A percentile compares a stretch with the other conserved stretches of the same genome.
Evolutionary conservation across 2,329 filamentous ascomycete genomes (phyloP).

Genomic region (Tolypocladium ophioglossoides): DNA sequence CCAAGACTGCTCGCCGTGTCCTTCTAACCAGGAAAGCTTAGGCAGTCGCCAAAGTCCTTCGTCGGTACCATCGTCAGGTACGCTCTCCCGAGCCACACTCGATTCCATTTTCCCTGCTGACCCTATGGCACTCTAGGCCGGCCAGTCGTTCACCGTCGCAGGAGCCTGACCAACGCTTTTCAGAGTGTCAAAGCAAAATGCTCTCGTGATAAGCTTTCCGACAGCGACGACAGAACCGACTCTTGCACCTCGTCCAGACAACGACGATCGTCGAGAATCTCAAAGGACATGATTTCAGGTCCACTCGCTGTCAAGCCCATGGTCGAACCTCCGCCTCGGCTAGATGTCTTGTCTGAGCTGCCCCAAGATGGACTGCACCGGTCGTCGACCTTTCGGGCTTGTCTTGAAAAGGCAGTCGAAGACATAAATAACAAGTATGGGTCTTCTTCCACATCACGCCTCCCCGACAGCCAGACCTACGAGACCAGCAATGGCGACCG

Average conservation of each 20-base stretch:
- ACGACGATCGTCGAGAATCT: background rate
- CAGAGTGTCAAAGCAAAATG: constrained; percentile 16
- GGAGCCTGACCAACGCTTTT: constrained; percentile 19
- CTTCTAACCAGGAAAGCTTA: background rate
- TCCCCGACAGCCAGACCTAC: background rate
- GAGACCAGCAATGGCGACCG: background rate
- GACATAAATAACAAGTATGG: constrained; percentile 18
- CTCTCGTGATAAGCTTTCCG: constrained; percentile 12
- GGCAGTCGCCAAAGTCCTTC: background rate
- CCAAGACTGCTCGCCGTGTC: background rate
- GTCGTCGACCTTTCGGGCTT: constrained; percentile 17
- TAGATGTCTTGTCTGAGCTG: constrained; percentile 17
- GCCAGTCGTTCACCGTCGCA: constrained; percentile 9
- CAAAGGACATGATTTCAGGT: background rate
- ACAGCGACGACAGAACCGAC: constrained; percentile 2
- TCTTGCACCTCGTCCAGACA: background rate
- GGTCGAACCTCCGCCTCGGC: constrained; percentile 11
- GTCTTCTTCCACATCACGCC: constrained; percentile 3
- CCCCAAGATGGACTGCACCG: constrained; percentile 11
- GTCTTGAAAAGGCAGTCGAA: constrained; percentile 18
- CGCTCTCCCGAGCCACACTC: background rate
- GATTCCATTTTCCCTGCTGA: background rate
- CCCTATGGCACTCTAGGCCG: background rate
- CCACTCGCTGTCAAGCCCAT: background rate
- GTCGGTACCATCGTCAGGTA: background rate